Evolutionary conservation across 345 rosid genomes (phyloP), one percentile per base, ranked within the genome.

Genomic region (Pistacia integerrima): DNA sequence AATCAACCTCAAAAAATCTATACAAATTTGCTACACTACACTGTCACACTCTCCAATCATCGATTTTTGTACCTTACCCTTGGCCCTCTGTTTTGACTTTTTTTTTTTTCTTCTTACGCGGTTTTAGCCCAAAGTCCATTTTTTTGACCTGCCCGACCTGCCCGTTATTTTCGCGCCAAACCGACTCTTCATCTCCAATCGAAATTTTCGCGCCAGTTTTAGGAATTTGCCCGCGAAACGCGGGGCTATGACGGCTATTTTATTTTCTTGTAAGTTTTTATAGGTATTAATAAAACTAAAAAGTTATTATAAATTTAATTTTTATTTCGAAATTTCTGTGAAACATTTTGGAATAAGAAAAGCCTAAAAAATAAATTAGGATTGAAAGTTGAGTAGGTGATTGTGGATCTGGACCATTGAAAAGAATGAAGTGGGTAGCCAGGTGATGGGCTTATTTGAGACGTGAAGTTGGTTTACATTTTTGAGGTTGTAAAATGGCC

Each of bases 131-230:
- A 3, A 57, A 8, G 18, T 38, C 49, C 75, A 59, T 49, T 49
- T 30, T 49, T 49, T 30, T 73, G 48, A 73, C 68, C 75, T 81
- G 87, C 83, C 82, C 88, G 77, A 12, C 3, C 76, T 79, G 67
- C 71, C 83, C 86, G 69, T 22, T 0, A 2, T 1, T 54, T 72
- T 84, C 82, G 87, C 85, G 87, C 82, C 83, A 82, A 79, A 57
- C 2, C 13, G 0, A n/a, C 54, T 20, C 63, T 28, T 28, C 8
- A 9, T 4, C 20, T 35, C 48, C 38, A 52, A 59, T 22, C 11
- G 28, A 5, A 2, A 1, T 44, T 76, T 74, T 82, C 69, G 82
- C 88, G 84, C 85, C 83, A 80, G 72, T 30, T 2, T 4, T 11
- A 3, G 36, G 5, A 8, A 10, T 25, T 30, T 33, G 63, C 81